Evolutionary conservation across 2,329 filamentous ascomycete genomes (phyloP), one percentile per base, ranked within the genome.

Genomic region (Xylariaceae sp.): DNA sequence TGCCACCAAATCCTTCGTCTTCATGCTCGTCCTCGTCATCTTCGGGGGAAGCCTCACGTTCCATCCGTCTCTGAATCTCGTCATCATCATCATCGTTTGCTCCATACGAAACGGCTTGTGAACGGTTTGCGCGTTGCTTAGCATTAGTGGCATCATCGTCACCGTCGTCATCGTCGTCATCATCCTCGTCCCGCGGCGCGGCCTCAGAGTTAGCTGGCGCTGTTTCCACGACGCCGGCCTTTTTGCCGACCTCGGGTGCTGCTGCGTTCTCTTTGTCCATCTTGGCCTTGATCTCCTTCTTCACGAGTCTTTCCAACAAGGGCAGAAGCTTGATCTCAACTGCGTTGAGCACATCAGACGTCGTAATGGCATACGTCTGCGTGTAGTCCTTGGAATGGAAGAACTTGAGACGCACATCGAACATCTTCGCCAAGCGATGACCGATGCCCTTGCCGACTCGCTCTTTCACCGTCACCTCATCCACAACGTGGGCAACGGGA

Each of bases 11-110:
- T 3, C 75, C 79, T 68, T 82, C 81, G 61, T 80, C 80, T 66
- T 82, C 81, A 42, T 77, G 71, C 74, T 88, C 85, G 42, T 85
- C 80, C 53, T 84, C 82, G 2, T 81, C 82, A 2, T 81, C 81
- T 17, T 85, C 84, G 18, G 78, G 75, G 2, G 80, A 79, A 2
- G 78, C 80, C 55, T 87, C 85, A 37, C 78, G 79, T 58, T 84
- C 82, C 69, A 88, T 82, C 59, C 82, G 80, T 55, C 79, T 78
- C 67, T 88, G 86, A 57, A 95, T 85, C 42, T 82, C 86, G 66
- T 90, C 84, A 70, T 97, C 94, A 3, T 93, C 93, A 4, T 96
- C 92, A 70, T 97, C 94, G 51, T 96, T 95, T 39, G 88, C 90
- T 45, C 91, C 93, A 67, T 97, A 97, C 11, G 91, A 94, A 2